phyloP scores from a whole-genome alignment of 805 yeast species.

The Teunomyces pallodes region DNA sequence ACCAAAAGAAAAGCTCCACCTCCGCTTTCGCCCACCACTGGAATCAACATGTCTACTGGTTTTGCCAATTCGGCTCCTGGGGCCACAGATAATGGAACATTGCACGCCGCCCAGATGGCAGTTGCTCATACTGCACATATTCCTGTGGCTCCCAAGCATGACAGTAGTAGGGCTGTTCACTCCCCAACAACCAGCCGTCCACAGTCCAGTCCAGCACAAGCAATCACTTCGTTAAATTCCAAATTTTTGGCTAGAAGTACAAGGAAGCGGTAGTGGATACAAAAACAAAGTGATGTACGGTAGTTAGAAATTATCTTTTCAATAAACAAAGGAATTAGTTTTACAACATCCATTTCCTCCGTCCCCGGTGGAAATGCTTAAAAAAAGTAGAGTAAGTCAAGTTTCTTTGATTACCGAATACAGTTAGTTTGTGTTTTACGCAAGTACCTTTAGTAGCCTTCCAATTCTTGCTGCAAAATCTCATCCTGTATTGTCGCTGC shows the following conservation, averaged over 20 bases:
- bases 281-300: background rate
- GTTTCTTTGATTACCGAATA: background rate
- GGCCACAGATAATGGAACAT: constrained; percentile 23
- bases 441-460: too few species aligned
- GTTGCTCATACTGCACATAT: constrained; percentile 30
- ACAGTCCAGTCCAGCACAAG: constrained; percentile 9
- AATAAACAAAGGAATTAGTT: background rate
- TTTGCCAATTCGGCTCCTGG: constrained; percentile 15
- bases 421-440: too few species aligned
- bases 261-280: constrained; percentile 33
- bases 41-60: constrained; percentile 31
- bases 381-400: background rate
- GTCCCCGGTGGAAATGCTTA: too few species aligned
- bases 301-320: background rate
- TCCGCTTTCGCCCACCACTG: constrained; percentile 16
- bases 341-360: too few species aligned
- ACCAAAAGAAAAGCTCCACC: constrained; percentile 33
- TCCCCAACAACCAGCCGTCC: constrained; percentile 4
- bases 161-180: constrained; percentile 7
- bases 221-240: constrained; percentile 57
- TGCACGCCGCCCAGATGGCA: constrained; percentile 47
- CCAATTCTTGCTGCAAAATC: too few species aligned
- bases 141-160: constrained; percentile 24
- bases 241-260: constrained; percentile 58
- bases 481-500: too few species aligned